Conservation (phyloP, 495 filamentous ascomycete species). For the Neurospora sp. region DNA sequence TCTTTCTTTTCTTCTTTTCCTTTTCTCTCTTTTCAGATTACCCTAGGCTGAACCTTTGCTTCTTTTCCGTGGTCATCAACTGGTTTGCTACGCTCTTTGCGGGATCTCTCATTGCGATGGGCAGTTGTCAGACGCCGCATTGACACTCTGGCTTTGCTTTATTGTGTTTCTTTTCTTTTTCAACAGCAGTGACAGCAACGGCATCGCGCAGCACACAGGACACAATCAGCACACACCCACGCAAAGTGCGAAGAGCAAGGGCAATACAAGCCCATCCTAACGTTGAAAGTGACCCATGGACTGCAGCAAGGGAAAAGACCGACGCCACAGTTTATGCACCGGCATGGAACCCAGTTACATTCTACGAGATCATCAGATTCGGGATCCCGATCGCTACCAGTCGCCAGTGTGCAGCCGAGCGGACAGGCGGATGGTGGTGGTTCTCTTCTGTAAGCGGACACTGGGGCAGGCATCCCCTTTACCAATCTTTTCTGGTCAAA, state of each 20-base stretch:
- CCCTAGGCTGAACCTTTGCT: background rate
- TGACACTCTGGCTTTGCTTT: background rate
- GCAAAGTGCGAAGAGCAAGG: background rate
- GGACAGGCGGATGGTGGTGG: background rate
- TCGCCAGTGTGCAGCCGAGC: background rate
- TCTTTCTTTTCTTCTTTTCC: background rate
- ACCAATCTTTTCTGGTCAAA: background rate
- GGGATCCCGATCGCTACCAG: background rate
- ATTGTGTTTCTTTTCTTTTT: background rate
- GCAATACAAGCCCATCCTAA: background rate
- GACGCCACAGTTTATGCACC: background rate
- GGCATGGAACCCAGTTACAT: background rate
- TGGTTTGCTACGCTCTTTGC: background rate
- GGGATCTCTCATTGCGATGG: background rate
- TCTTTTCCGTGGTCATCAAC: background rate
- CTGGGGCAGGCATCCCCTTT: background rate
- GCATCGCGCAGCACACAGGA: background rate
- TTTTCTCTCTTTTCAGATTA: background rate
- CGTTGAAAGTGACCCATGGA: background rate
- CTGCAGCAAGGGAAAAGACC: background rate
- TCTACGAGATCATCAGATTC: background rate
- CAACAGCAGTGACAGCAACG: background rate
- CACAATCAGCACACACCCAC: background rate
- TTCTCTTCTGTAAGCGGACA: background rate
- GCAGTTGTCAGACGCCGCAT: background rate